Evolutionary conservation across 441 rosid genomes (phyloP).

Genomic region (Mallotus repandus): DNA sequence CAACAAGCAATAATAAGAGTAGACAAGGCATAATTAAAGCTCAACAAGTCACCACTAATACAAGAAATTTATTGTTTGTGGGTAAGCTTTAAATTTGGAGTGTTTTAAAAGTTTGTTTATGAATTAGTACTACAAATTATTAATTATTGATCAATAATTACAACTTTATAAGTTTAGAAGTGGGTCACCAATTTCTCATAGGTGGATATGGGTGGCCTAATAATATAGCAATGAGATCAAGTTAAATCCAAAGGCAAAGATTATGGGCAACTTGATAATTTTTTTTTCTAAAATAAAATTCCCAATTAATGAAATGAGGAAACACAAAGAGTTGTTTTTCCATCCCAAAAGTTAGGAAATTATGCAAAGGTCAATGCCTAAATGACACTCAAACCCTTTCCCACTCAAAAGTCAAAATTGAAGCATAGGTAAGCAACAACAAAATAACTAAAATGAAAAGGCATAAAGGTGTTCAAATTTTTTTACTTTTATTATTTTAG

Average conservation of each 20-base stretch:
- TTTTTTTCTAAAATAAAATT: not conserved
- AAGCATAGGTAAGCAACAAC: not conserved
- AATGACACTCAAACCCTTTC: not conserved
- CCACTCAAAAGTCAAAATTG: not conserved
- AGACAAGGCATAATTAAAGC: not conserved
- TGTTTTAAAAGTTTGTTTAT: slow-evolving; percentile 15
- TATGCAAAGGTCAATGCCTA: not conserved
- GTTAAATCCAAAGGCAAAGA: not conserved
- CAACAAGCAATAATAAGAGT: no score
- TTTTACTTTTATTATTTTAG: no score
- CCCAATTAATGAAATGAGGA: not conserved
- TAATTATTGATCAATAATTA: not conserved
- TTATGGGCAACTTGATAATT: not conserved
- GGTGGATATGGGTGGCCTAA: slow-evolving; percentile 25
- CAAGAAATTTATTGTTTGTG: slow-evolving; percentile 1
- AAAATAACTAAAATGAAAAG: not conserved
- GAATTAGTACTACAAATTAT: not conserved
- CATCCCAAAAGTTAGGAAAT: not conserved
- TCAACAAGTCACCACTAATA: not conserved
- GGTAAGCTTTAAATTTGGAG: slow-evolving; percentile 13
- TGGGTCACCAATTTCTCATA: slow-evolving; percentile 26
- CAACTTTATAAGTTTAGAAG: not conserved
- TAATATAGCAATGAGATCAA: not conserved
- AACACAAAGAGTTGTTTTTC: not conserved
- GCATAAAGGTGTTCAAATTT: no score